Conservation (phyloP, 2,329 filamentous ascomycete genomes). For the Hymenoscyphus occultus region DNA sequence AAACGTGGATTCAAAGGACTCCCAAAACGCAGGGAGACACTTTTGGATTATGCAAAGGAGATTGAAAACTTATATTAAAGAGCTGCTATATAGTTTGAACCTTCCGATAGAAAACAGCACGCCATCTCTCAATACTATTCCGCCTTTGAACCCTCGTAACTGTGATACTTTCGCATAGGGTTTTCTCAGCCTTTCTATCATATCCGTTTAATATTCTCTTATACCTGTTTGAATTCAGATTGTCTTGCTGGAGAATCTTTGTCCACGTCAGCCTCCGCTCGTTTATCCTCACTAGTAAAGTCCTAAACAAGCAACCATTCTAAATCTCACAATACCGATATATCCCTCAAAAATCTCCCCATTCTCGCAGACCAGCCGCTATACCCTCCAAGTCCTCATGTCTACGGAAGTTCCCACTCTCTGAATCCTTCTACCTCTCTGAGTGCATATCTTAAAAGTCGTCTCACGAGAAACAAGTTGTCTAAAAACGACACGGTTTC, state of each 20-base stretch:
- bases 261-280: not conserved
- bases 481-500: slow-evolving; percentile 1
- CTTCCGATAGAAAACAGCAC: not conserved
- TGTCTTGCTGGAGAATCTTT: not conserved
- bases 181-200: not conserved
- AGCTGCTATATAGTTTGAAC: not conserved
- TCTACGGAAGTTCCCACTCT: not conserved
- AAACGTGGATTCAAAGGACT: not conserved
- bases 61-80: slow-evolving; percentile 1
- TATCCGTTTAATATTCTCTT: not conserved
- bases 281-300: not conserved
- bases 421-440: not conserved
- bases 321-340: not conserved
- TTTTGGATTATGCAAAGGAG: slow-evolving; percentile 1
- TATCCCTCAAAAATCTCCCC: not conserved
- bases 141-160: not conserved
- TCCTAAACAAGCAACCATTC: not conserved
- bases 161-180: not conserved
- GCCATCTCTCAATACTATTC: not conserved
- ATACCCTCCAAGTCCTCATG: not conserved
- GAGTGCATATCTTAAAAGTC: not conserved
- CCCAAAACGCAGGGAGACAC: not conserved
- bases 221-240: not conserved
- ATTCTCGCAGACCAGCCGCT: not conserved
- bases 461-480: not conserved